These are phyloP conservation scores for Penicillium dipodomyicola DNA, from an alignment of 495 filamentous ascomycete genomes.

Conservation along the genomic window DNA sequence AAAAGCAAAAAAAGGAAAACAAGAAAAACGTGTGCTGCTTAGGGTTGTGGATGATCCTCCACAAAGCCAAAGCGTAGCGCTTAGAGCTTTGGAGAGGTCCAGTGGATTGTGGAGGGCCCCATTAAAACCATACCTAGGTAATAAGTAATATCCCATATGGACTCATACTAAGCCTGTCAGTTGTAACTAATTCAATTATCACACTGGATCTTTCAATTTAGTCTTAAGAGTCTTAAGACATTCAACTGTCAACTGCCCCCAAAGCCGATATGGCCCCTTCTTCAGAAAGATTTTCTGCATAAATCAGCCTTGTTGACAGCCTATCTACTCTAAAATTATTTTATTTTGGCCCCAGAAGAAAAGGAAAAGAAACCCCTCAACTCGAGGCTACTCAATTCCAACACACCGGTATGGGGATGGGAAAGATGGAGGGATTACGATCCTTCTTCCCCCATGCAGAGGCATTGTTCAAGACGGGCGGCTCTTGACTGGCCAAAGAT, in stretches of 20 bases:
- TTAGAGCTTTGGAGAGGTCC: conserved; percentile 4
- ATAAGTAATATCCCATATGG: not conserved
- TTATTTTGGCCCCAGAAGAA: not conserved
- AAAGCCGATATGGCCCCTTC: not conserved
- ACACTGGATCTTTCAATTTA: not conserved
- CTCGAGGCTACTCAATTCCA: not conserved
- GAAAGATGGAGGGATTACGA: conserved; percentile 3
- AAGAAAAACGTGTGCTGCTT: not conserved
- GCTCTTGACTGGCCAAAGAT: conserved; percentile 26
- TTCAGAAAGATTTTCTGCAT: not conserved
- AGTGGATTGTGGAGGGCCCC: not conserved
- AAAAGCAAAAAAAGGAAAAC: not conserved
- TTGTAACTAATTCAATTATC: not conserved
- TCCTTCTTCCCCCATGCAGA: conserved; percentile 2
- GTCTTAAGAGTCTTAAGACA: not conserved
- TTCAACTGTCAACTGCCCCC: not conserved
- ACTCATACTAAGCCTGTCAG: not conserved
- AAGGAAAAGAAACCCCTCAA: not conserved
- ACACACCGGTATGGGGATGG: conserved; percentile 2
- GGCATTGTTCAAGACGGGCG: conserved; percentile 15
- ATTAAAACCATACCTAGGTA: not conserved
- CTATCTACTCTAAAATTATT: not conserved
- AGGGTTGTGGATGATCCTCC: conserved; percentile 4
- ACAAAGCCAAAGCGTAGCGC: conserved; percentile 13
- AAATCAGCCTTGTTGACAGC: conserved; percentile 10